Conservation (phyloP, 2,329 filamentous ascomycete species). For the Epichloe uncinata region DNA sequence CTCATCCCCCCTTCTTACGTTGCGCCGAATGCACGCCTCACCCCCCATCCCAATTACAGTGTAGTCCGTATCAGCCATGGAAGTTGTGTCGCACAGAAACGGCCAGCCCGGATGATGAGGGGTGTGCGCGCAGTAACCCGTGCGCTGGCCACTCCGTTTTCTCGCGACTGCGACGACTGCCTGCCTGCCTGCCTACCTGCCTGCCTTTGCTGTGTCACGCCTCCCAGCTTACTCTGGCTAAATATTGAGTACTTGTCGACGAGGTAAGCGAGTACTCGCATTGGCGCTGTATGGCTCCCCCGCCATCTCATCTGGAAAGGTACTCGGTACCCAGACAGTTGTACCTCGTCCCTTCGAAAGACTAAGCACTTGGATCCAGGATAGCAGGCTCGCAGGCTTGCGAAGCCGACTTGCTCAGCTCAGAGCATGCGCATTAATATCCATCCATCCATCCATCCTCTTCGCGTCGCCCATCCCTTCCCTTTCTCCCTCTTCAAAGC, state of each 20-base stretch:
- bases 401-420: no score
- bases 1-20: background rate
- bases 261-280: background rate
- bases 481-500: slow-evolving; percentile 27
- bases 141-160: background rate
- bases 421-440: slow-evolving; percentile 12
- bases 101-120: background rate
- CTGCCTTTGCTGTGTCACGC: no score
- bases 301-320: background rate
- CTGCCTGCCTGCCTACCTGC: no score
- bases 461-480: slow-evolving; percentile 19
- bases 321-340: background rate
- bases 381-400: background rate
- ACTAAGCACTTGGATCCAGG: background rate
- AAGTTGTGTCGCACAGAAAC: no score
- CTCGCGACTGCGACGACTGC: background rate
- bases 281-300: background rate
- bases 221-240: background rate
- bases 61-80: background rate
- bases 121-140: slow-evolving; percentile 1
- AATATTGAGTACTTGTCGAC: background rate
- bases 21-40: background rate
- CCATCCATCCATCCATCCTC: slow-evolving; percentile 17
- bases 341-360: background rate
- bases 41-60: no score